Evolutionary conservation across 805 yeast species (phyloP).

Genomic region (Cyberlindnera bimundalis): DNA sequence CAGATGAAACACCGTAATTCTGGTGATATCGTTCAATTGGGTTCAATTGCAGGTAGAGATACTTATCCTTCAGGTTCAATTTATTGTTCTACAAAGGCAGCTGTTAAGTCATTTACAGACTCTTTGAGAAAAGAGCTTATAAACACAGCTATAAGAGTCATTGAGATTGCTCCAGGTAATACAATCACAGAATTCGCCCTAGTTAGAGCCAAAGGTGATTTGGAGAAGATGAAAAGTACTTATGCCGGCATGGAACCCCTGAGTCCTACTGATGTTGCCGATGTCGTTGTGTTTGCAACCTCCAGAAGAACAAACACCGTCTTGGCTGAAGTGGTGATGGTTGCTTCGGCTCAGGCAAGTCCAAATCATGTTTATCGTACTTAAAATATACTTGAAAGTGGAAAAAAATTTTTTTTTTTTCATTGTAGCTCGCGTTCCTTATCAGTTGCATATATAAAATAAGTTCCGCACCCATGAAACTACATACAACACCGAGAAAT

Average conservation of each 20-base stretch:
- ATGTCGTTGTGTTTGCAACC: constrained; percentile 39
- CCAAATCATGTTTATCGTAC: constrained; percentile 46
- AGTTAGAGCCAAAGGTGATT: constrained; percentile 56
- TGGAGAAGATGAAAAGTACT: constrained; percentile 47
- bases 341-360: constrained; percentile 80
- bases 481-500: too few species aligned
- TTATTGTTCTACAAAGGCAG: constrained; percentile 71
- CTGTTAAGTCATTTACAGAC: constrained; percentile 64
- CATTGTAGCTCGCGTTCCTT: too few species aligned
- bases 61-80: constrained; percentile 75
- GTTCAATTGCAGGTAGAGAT: constrained; percentile 78
- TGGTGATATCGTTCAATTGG: constrained; percentile 73
- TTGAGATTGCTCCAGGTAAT: constrained; percentile 63
- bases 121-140: constrained; percentile 70
- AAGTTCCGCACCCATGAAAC: too few species aligned
- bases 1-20: constrained; percentile 62
- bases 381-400: too few species aligned
- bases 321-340: constrained; percentile 71
- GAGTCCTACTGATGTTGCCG: constrained; percentile 44
- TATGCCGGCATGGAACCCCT: constrained; percentile 54
- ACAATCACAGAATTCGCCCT: constrained; percentile 63
- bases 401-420: too few species aligned
- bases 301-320: constrained; percentile 57
- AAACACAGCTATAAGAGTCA: constrained; percentile 60
- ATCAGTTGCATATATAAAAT: too few species aligned